Base-by-base conservation (phyloP, 768 basidiomycete genomes). In the Russula ochroleuca region DNA sequence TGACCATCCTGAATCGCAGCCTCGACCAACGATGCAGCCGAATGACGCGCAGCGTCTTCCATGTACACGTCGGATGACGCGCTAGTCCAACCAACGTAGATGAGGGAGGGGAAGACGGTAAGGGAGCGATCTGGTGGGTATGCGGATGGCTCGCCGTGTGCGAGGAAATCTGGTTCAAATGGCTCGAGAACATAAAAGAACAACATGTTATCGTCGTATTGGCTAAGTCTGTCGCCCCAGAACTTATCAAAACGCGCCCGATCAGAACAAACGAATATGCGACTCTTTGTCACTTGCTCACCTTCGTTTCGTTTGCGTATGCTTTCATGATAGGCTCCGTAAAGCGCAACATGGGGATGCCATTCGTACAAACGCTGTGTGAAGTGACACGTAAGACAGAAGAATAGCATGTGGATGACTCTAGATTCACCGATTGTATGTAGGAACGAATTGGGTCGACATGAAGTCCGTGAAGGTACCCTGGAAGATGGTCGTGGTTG, bases 1-100 rank as follows among this genome's bases (percentile, higher is more conserved):
- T 87, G 74, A 8, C 74, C 73, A 1, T 69, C 74, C 0, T 77
- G 75, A 59, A 78, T 80, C 35, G 77, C 73, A 6, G 81, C 79
- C 28, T 75, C 53, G 19, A 79, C 70, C 55, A 85, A 77, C 33
- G 69, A 59, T 6, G 21, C 57, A 19, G 33, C 14, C 3, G 62
- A 63, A 41, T 3, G 15, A 14, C 45, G 62, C 25, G 54, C n/a
- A 3, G 62, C 43, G 10, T 63, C n/a, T 3, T 9, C 37, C 35
- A 59, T 41, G 43, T 31, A 0, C 6, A 70, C 70, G 66, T 85
- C 84, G 0, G 69, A 70, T 6, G 71, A 41, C n/a, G 75, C 69
- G 21, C 70, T 53, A 2, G 57, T 54, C 83, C 84, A 85, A 1
- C 77, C 78, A 59, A 74, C 82, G 68, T 68, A 69, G 51, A 75